Conservation (phyloP, 2,329 filamentous ascomycete genomes). For the Blastomyces parvus region DNA sequence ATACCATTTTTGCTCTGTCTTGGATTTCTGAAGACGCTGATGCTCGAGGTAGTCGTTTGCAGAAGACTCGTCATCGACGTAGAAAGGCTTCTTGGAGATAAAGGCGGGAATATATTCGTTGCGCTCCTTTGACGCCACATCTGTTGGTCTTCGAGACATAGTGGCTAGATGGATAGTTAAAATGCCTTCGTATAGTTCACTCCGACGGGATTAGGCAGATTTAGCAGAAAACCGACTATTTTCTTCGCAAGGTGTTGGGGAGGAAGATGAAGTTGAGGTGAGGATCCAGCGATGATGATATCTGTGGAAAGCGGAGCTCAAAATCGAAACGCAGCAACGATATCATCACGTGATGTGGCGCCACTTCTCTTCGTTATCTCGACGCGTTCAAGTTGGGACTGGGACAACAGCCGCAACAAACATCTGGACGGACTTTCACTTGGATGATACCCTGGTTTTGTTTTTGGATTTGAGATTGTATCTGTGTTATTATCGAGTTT, state of each 20-base stretch:
- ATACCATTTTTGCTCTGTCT: constrained; percentile 77
- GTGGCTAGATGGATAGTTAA: background rate
- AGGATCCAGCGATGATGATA: background rate
- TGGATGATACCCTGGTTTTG: background rate
- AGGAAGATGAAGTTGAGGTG: background rate
- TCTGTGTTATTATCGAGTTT: background rate
- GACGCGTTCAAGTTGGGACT: constrained; percentile 4
- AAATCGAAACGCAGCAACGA: background rate
- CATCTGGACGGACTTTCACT: background rate
- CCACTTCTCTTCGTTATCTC: constrained; percentile 14
- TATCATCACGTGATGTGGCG: constrained; percentile 6
- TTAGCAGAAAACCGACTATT: background rate
- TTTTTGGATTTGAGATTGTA: background rate
- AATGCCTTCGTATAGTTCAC: background rate
- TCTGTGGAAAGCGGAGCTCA: background rate
- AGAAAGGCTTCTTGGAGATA: constrained; percentile 97
- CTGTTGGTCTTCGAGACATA: constrained; percentile 43
- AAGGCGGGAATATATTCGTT: constrained; percentile 98
- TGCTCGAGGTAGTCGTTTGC: constrained; percentile 88
- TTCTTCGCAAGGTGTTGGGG: background rate
- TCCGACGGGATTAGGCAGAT: background rate
- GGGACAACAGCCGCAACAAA: background rate
- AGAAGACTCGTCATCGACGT: constrained; percentile 67
- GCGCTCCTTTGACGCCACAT: constrained; percentile 63
- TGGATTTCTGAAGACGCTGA: constrained; percentile 69